Evolutionary conservation across 768 basidiomycete genomes (phyloP).

Genomic region (Polyporus arcularius): DNA sequence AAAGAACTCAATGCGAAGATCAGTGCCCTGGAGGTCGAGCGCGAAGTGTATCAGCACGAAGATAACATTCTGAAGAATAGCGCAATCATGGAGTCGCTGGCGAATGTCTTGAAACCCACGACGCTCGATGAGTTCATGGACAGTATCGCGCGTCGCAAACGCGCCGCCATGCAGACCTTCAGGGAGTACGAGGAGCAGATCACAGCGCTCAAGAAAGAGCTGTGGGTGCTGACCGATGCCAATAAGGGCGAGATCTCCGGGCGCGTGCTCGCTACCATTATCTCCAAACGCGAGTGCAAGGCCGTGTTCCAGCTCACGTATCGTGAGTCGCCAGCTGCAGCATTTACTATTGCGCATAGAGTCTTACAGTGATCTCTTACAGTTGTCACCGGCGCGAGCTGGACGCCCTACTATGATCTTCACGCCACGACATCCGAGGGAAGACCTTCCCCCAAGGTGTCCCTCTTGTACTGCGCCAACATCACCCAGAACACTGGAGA

Average conservation of each 20-base stretch:
- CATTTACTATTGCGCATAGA: neutral
- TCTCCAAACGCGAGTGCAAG: constrained; percentile 1
- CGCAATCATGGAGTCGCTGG: neutral
- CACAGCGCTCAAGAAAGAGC: constrained; percentile 23
- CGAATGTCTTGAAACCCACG: constrained; percentile 46
- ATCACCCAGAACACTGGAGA: constrained; percentile 60
- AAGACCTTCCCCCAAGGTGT: neutral
- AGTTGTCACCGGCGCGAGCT: constrained; percentile 56
- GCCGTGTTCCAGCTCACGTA: constrained; percentile 53
- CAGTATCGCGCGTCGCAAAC: constrained; percentile 40
- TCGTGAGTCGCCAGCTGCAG: constrained; percentile 31
- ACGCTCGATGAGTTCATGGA: constrained; percentile 46
- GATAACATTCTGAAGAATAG: constrained; percentile 37
- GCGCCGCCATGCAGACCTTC: constrained; percentile 37
- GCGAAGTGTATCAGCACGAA: constrained; percentile 42
- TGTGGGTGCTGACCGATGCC: neutral
- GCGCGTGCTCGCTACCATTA: constrained; percentile 3
- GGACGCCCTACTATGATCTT: constrained; percentile 61
- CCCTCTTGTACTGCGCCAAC: constrained; percentile 50
- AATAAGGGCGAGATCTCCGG: constrained; percentile 3
- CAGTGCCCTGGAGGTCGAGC: constrained; percentile 38
- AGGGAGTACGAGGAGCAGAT: constrained; percentile 43
- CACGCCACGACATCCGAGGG: constrained; percentile 42
- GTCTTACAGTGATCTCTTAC: neutral
- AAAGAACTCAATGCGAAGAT: constrained; percentile 26